Base-by-base conservation (phyloP, 176 grass and related monocot species). In the Otatea glauca region DNA sequence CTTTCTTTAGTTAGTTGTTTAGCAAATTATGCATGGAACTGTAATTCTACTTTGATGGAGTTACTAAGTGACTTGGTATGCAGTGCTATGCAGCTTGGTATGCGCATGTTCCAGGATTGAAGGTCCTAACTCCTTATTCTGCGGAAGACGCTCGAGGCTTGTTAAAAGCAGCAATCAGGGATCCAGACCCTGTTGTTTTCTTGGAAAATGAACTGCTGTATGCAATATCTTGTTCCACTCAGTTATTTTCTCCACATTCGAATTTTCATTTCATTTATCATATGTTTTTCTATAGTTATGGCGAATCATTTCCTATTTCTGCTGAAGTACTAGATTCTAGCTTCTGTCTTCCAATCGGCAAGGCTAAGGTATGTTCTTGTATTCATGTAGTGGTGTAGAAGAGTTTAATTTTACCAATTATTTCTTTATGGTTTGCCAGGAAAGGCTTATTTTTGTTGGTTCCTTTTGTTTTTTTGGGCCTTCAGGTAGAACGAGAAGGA, bases 21-120 rank as follows among this genome's bases (percentile, higher is more conserved):
- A 75, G 7, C 34, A 38, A 14, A 60, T 62, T n/a, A 4, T 79
- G 6, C 21, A 69, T 72, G 67, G 24, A 68, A 68, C 12, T 76
- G 29, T 23, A 66, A 4, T 35, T 59, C 17, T 38, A 49, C 5
- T 58, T 50, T 9, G 15, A 66, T 53, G 64, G 14, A 70, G 50
- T 70, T 74, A 60, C 68, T 90, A n/a, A 82, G 14, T 77, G 37
- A 34, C 15, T 90, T 90, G 5, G 42, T 74, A 67, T 93, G 86
- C 91, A 99, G 97, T 99, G 97, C 74, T 99, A 89, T 92, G 97
- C 89, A 80, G 97, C 93, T 72, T 99, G 97, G 97, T 99, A 99
- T 69, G 85, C 97, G 1, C 97, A 99, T 89, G 90, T 96, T 89
- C 97, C 97, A 27, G 97, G 97, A 81, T 78, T 99, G 61, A 99